Conservation (phyloP, 1,284 basidiomycete genomes). For the Leccinum subspadiceum region DNA sequence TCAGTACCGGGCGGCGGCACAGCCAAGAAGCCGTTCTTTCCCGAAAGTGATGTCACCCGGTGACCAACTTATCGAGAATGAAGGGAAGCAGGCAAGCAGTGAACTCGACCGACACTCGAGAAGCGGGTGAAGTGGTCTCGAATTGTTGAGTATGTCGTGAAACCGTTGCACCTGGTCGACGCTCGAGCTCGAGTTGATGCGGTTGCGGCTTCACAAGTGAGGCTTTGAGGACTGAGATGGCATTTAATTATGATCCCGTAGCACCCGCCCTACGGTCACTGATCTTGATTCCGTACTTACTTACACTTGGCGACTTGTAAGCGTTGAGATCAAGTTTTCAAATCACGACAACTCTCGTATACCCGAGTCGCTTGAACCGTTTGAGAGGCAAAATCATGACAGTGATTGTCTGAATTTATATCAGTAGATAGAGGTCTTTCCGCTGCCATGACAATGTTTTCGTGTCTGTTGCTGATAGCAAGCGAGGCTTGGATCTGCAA, state of each 20-base stretch:
- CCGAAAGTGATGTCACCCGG: background rate
- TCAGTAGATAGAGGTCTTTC: background rate
- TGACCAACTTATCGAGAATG: background rate
- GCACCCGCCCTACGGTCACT: too few relatives aligned
- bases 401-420: background rate
- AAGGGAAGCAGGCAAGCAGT: background rate
- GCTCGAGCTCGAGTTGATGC: too few relatives aligned
- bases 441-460: background rate
- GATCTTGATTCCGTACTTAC: background rate
- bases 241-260: background rate
- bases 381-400: background rate
- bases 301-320: background rate
- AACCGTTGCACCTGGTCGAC: background rate
- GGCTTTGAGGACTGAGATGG: too few relatives aligned
- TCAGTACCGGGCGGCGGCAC: background rate
- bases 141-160: too few relatives aligned
- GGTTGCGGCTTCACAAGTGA: background rate
- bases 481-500: background rate
- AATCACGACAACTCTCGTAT: background rate
- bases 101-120: too few relatives aligned
- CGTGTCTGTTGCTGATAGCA: background rate
- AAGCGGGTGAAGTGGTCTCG: too few relatives aligned
- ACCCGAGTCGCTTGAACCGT: background rate
- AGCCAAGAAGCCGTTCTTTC: background rate
- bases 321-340: background rate